Evolutionary conservation across 345 rosid species (phyloP), one percentile per base, ranked within the genome.

Genomic region (Gossypium longicalyx): DNA sequence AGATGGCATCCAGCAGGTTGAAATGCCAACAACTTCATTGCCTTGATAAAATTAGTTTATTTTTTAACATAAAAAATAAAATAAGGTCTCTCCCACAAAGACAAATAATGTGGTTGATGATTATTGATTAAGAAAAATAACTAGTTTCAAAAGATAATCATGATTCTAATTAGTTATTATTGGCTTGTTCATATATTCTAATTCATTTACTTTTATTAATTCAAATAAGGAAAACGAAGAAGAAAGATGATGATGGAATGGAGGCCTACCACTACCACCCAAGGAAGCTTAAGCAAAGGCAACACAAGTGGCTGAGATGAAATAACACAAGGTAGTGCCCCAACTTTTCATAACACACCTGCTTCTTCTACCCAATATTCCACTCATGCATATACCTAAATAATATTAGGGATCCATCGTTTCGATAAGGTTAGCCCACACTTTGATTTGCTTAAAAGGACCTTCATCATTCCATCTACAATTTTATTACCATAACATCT

Each of bases 191-290:
- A 19, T 20, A 51, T 44, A 7, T 59, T 44, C 12, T 15, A 44
- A 20, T 48, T 48, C 13, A 34, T 34, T 34, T 34, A 34, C 4
- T 34, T 34, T 34, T 34, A 34, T 34, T 4, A 34, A 34, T 34
- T 34, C 7, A 34, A 34, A 34, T 34, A 34, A 34, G 41, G 41
- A 34, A 34, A 34, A 34, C 41, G 41, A 34, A 34, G 41, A 34
- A 5, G 41, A 34, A 34, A 5, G 41, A 5, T 34, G 41, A 34
- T 4, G 41, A 48, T 48, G 52, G 15, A 48, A 48, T 48, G 15
- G 12, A 17, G 52, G 4, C 17, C 52, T 48, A 48, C 52, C 16
- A 48, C 70, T 44, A 66, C 70, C 70, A 65, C 70, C 70, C 51
- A 65, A 19, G 17, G 51, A 65, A 65, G 70, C 9, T 12, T 43